These are phyloP conservation scores for Botrytis medusae DNA, from an alignment of 2,329 filamentous ascomycete species.

Conservation along the genomic window DNA sequence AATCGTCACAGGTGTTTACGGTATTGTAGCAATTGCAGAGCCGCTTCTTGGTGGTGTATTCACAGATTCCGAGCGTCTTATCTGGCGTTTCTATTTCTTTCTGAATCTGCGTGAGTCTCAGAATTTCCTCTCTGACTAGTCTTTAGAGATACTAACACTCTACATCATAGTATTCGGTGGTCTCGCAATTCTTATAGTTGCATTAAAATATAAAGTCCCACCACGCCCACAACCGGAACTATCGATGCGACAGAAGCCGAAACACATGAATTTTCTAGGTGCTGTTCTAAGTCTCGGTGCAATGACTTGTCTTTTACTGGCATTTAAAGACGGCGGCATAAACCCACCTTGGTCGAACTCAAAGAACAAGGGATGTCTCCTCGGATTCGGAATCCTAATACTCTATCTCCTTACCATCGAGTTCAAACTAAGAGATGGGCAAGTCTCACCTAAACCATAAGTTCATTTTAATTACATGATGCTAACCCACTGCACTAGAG, in stretches of 20 bases:
- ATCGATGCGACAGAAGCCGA: constrained; percentile 41
- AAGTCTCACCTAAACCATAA: constrained; percentile 37
- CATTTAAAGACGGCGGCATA: constrained; percentile 45
- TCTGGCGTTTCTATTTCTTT: constrained; percentile 55
- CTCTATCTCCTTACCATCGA: constrained; percentile 28
- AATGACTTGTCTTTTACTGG: constrained; percentile 40
- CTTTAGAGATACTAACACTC: not conserved
- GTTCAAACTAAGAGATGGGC: constrained; percentile 24
- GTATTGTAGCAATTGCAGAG: constrained; percentile 60
- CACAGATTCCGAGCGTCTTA: constrained; percentile 50
- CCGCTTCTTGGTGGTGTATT: constrained; percentile 64
- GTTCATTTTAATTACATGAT: not conserved
- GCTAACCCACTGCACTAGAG: not conserved
- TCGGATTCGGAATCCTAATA: constrained; percentile 32
- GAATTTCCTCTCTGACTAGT: no score
- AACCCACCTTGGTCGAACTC: constrained; percentile 43
- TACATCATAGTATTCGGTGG: not conserved
- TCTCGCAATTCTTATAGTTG: not conserved
- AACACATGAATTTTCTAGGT: constrained; percentile 48
- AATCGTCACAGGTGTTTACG: constrained; percentile 65
- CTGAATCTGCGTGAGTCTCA: not conserved
- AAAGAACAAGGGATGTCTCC: constrained; percentile 39
- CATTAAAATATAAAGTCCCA: not conserved
- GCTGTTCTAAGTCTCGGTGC: constrained; percentile 45
- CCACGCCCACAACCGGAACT: not conserved